phyloP scores from a whole-genome alignment of 139 green algal species.

The Helicosporidium sp. region DNA sequence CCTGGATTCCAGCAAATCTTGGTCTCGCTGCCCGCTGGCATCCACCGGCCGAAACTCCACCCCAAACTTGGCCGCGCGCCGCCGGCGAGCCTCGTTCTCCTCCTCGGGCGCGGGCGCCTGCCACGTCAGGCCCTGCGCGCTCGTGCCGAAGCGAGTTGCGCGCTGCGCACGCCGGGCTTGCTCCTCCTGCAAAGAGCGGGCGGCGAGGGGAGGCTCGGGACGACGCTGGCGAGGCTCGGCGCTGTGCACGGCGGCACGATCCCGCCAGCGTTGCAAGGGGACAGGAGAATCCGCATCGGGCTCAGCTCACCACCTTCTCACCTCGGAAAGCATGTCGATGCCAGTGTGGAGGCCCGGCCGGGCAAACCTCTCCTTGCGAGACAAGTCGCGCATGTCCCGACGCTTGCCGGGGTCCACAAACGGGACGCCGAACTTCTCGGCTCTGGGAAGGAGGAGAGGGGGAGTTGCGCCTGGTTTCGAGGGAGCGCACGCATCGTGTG shows the following conservation, averaged over 20 bases:
- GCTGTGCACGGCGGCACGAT: no score
- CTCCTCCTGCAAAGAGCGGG: constrained; percentile 62
- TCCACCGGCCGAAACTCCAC: constrained; percentile 28
- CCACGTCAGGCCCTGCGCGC: constrained; percentile 5
- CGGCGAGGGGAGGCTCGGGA: no score
- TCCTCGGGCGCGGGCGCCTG: constrained; percentile 8
- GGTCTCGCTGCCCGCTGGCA: no score
- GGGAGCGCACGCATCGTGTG: no score
- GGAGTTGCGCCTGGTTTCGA: no score
- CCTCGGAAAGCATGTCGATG: constrained; percentile 43
- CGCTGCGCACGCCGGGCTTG: constrained; percentile 26
- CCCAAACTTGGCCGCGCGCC: constrained; percentile 44
- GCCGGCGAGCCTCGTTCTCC: constrained; percentile 26
- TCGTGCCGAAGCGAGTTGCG: constrained; percentile 31
- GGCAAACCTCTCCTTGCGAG: constrained; percentile 13
- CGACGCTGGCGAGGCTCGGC: no score
- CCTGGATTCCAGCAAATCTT: constrained; percentile 35
- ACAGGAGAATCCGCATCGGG: no score
- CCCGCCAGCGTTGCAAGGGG: no score
- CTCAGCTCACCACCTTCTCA: no score
- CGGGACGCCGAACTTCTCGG: constrained; percentile 32
- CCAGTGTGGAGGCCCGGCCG: constrained; percentile 37
- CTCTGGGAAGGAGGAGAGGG: constrained; percentile 23
- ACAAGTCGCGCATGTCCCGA: constrained; percentile 24
- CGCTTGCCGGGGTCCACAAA: constrained; percentile 30